Percentiles rank a stretch among this genome's conserved stretches.
phyloP scores from a whole-genome alignment of 345 rosid genomes.

The Populus alba region DNA sequence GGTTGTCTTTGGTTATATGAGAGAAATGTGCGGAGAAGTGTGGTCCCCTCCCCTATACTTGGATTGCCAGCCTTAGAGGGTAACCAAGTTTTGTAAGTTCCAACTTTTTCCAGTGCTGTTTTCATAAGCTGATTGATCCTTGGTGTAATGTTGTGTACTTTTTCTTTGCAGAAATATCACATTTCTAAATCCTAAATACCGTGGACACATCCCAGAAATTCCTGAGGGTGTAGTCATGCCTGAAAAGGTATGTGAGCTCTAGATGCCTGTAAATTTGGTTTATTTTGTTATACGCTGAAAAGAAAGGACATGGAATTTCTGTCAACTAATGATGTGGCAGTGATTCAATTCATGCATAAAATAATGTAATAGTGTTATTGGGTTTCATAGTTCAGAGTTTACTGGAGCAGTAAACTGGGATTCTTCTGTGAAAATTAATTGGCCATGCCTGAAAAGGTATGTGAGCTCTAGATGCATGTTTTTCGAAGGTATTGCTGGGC shows the following conservation, averaged over 20 bases:
- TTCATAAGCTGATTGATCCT: constrained; percentile 8
- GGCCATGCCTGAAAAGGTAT: background rate
- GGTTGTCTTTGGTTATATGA: constrained; percentile 70
- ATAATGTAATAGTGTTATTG: background rate
- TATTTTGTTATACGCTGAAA: background rate
- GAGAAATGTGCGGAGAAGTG: constrained; percentile 50
- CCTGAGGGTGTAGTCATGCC: constrained; percentile 72
- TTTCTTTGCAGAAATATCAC: constrained; percentile 62
- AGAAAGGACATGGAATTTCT: background rate
- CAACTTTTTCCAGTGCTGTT: constrained; percentile 15
- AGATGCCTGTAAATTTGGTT: background rate
- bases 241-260: constrained; percentile 51
- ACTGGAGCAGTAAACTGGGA: background rate
- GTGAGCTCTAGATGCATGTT: background rate
- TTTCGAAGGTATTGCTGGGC: background rate
- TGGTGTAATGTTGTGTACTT: constrained; percentile 7
- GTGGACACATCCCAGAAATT: constrained; percentile 64
- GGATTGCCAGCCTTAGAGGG: constrained; percentile 60
- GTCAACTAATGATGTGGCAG: background rate
- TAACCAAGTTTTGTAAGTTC: constrained; percentile 71
- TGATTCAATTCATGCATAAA: background rate
- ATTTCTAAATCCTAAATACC: constrained; percentile 52
- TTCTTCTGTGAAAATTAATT: background rate
- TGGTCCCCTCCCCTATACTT: constrained; percentile 58
- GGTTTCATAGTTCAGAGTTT: background rate